Conservation (phyloP, 768 basidiomycete species). For the Lepiota brunneoincarnata region DNA sequence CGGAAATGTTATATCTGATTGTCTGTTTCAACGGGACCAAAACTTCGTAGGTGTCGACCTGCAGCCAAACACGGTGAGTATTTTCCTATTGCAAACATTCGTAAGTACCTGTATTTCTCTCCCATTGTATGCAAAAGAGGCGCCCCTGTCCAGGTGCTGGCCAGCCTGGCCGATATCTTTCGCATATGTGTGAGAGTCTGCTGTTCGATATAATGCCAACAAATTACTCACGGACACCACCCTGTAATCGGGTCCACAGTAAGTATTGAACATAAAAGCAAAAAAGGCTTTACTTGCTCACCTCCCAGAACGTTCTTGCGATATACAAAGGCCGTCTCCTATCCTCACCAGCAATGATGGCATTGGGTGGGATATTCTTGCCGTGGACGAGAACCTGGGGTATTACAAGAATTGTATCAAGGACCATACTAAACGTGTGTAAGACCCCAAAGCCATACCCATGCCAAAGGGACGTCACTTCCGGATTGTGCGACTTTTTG, state of each 20-base stretch:
- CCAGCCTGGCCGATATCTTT: constrained; percentile 21
- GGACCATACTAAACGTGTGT: no score
- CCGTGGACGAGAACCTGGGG: constrained; percentile 16
- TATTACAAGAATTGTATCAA: background rate
- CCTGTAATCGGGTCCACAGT: background rate
- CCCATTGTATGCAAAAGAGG: constrained; percentile 21
- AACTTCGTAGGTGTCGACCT: constrained; percentile 23
- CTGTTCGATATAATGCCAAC: background rate
- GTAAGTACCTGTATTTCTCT: constrained; percentile 19
- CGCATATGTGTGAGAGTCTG: background rate
- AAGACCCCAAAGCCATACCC: constrained; percentile 13
- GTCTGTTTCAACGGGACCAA: constrained; percentile 19
- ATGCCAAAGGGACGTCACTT: constrained; percentile 19
- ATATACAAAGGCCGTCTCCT: constrained; percentile 18
- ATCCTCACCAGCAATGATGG: constrained; percentile 19
- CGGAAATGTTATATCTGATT: constrained; percentile 16
- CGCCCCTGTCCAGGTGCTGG: constrained; percentile 18
- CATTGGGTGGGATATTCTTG: constrained; percentile 19
- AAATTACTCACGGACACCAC: constrained; percentile 5
- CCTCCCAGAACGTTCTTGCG: constrained; percentile 22
- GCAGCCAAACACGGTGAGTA: background rate
- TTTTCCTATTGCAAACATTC: no score
- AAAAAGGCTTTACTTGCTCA: background rate
- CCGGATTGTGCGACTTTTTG: constrained; percentile 15
- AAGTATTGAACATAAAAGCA: background rate